Conservation (phyloP, 495 filamentous ascomycete species). For the Xylaria bambusicola region DNA sequence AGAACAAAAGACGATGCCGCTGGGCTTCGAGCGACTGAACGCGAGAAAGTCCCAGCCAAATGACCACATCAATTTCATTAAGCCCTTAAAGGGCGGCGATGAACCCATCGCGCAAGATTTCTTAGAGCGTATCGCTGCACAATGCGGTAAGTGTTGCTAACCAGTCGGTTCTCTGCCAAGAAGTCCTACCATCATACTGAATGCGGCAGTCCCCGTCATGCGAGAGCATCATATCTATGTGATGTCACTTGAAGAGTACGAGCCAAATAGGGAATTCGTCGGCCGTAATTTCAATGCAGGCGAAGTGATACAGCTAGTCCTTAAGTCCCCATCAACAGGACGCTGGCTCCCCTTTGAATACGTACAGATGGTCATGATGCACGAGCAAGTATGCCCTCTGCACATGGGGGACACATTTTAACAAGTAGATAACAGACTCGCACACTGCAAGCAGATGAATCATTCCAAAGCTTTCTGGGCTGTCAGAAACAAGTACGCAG, state of each 20-base stretch:
- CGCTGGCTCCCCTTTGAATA: conserved; percentile 74
- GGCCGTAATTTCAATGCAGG: conserved; percentile 84
- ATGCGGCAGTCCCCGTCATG: conserved; percentile 64
- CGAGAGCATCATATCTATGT: conserved; percentile 65
- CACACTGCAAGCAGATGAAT: conserved; percentile 85
- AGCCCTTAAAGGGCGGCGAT: conserved; percentile 63
- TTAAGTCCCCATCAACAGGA: conserved; percentile 60
- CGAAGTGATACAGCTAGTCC: conserved; percentile 78
- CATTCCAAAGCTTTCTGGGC: conserved; percentile 73
- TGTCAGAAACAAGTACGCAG: conserved; percentile 66
- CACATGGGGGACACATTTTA: not conserved
- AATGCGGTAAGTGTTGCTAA: conserved; percentile 64
- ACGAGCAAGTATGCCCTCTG: conserved; percentile 44
- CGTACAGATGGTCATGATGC: conserved; percentile 88
- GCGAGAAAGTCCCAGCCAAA: conserved; percentile 66
- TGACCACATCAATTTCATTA: conserved; percentile 73
- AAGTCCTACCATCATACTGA: no score
- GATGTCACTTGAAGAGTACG: conserved; percentile 75
- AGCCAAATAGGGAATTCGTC: conserved; percentile 71
- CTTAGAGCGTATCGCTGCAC: conserved; percentile 74
- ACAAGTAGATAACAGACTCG: conserved; percentile 52
- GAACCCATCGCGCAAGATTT: conserved; percentile 65
- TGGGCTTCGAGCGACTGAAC: conserved; percentile 70
- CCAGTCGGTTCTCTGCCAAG: no score
- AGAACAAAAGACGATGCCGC: conserved; percentile 54